phyloP scores from a whole-genome alignment of 1,139 yeast species.

The Pichia sp. region DNA sequence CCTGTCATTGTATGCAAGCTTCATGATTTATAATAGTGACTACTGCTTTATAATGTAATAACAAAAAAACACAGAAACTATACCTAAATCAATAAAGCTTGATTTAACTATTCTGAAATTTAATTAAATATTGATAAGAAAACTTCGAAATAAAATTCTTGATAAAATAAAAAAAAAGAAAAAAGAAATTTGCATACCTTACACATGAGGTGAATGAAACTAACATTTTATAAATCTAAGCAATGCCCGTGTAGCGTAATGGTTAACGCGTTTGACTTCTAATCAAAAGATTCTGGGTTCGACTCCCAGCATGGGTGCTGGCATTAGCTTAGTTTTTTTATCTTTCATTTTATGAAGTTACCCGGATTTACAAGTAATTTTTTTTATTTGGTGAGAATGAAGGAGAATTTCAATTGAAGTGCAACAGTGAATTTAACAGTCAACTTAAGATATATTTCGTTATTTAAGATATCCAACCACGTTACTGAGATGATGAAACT shows the following conservation, averaged over 20 bases:
- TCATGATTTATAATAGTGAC: no score
- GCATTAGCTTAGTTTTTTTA: slow-evolving; percentile 14
- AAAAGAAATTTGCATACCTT: no score
- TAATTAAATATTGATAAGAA: no score
- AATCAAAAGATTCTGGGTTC: slow-evolving; percentile 20
- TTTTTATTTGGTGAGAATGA: background rate
- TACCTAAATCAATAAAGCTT: no score
- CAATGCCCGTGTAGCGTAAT: slow-evolving; percentile 20
- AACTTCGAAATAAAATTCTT: no score
- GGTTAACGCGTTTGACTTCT: slow-evolving; percentile 20
- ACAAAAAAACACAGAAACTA: no score
- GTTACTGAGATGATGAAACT: slow-evolving; percentile 4
- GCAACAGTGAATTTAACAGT: background rate
- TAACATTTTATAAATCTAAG: no score
- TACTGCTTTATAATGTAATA: no score
- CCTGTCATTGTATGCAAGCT: no score
- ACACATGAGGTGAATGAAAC: no score
- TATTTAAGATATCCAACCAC: background rate
- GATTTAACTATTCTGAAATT: no score
- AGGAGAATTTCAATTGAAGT: background rate
- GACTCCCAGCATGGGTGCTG: slow-evolving; percentile 20
- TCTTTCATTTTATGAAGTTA: background rate
- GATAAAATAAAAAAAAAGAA: no score
- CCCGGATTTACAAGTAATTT: slow-evolving; percentile 1
- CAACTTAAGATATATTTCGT: background rate